These are phyloP conservation scores for Fusarium begoniae DNA, from an alignment of 2,329 filamentous ascomycete species.

Conservation along the genomic window DNA sequence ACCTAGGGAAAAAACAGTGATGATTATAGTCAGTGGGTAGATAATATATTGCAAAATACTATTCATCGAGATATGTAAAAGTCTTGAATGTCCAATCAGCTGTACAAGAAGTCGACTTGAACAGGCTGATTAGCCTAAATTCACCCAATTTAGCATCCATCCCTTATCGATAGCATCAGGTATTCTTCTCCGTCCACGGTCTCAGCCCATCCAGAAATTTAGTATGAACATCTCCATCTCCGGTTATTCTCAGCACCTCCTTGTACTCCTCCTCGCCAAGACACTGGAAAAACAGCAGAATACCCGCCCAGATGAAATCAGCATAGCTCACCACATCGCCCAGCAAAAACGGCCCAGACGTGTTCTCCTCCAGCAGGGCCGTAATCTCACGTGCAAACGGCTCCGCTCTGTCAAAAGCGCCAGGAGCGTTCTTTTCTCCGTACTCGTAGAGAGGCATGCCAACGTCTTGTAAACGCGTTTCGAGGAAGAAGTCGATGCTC, in stretches of 20 bases:
- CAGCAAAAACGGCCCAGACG: constrained; percentile 67
- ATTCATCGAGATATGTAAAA: fast-evolving
- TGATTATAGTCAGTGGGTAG: not conserved
- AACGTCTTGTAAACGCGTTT: constrained; percentile 12
- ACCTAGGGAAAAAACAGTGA: not conserved
- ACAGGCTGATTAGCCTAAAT: not conserved
- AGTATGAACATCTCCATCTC: not conserved
- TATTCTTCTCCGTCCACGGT: constrained; percentile 21
- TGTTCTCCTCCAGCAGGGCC: constrained; percentile 7
- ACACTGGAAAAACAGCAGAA: constrained; percentile 52
- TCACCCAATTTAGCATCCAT: not conserved
- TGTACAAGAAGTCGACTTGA: fast-evolving
- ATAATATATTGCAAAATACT: not conserved
- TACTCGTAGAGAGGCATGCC: constrained; percentile 31
- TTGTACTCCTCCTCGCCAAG: constrained; percentile 21
- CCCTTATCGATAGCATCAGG: not conserved
- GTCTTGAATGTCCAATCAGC: not conserved
- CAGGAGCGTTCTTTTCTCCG: constrained; percentile 12
- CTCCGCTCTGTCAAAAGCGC: constrained; percentile 21
- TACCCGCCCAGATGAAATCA: constrained; percentile 64
- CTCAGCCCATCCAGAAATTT: constrained; percentile 14
- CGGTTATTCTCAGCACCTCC: constrained; percentile 20
- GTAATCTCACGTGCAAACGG: constrained; percentile 22
- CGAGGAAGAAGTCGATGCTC: constrained; percentile 23
- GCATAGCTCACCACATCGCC: constrained; percentile 64